These are phyloP conservation scores for Anethum foeniculum DNA, from an alignment of 140 eudicot genomes.

Conservation along the genomic window DNA sequence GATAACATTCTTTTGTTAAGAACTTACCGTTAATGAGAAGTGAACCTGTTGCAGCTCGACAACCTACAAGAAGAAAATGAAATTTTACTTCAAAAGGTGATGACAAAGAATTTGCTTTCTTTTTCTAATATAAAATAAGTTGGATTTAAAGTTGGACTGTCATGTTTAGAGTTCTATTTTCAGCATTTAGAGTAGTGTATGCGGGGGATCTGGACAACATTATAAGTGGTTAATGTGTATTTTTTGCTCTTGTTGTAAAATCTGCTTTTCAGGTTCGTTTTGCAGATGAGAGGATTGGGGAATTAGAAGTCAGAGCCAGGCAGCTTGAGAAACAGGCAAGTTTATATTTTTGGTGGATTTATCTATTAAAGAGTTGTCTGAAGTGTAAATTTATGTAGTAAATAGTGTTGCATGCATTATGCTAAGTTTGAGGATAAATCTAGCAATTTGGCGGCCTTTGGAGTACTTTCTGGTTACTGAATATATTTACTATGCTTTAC, in stretches of 20 bases:
- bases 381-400: not conserved
- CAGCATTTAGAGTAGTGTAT: not conserved
- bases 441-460: too few species aligned
- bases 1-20: not conserved
- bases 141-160: not conserved
- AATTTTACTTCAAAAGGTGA: constrained; percentile 73
- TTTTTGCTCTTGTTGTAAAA: not conserved
- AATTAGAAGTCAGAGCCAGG: constrained; percentile 73
- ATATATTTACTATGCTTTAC: not conserved
- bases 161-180: not conserved
- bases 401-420: not conserved
- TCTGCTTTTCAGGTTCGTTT: constrained; percentile 56
- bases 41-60: constrained; percentile 55
- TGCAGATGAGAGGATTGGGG: constrained; percentile 68
- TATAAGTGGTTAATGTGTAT: not conserved
- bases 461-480: too few species aligned
- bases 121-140: not conserved
- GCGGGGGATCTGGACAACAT: not conserved
- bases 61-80: constrained; percentile 93
- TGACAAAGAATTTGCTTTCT: not conserved
- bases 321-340: constrained; percentile 82
- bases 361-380: not conserved
- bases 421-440: not conserved
- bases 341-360: not conserved
- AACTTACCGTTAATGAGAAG: not conserved